Evolutionary conservation across 1,284 basidiomycete genomes (phyloP).

Genomic region (Melampsora americana): DNA sequence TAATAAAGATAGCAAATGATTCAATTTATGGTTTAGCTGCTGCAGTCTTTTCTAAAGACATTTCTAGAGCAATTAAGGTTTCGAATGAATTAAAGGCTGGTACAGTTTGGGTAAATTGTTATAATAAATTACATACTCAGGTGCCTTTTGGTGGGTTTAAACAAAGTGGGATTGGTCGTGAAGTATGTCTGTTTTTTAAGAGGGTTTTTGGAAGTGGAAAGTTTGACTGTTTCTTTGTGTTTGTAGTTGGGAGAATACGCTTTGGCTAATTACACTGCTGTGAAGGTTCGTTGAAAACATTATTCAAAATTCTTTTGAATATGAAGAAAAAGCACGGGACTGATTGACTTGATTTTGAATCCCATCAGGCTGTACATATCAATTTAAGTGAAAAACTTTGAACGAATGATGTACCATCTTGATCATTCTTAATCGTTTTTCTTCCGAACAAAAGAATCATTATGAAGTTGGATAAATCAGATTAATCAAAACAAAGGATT

Average conservation of each 20-base stretch:
- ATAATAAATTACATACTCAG: constrained; percentile 65
- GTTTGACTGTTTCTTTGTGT: neutral
- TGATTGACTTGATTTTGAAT: too few species aligned
- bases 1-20: constrained; percentile 76
- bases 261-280: constrained; percentile 30
- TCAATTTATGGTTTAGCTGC: constrained; percentile 79
- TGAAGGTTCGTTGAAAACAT: constrained; percentile 18
- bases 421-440: too few species aligned
- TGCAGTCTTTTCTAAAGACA: constrained; percentile 76
- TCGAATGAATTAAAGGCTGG: constrained; percentile 78
- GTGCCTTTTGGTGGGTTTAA: constrained; percentile 87
- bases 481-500: too few species aligned
- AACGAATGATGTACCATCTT: too few species aligned
- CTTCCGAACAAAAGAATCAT: too few species aligned
- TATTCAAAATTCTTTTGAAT: too few species aligned
- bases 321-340: too few species aligned
- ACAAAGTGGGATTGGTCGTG: constrained; percentile 53
- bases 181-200: neutral
- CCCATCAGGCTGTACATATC: constrained; percentile 1
- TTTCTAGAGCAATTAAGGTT: constrained; percentile 70
- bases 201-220: neutral
- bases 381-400: neutral
- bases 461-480: too few species aligned
- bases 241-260: constrained; percentile 24
- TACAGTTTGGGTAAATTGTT: constrained; percentile 75